These are phyloP conservation scores for Naganishia albida DNA, from an alignment of 1,284 basidiomycete species.

Conservation along the genomic window DNA sequence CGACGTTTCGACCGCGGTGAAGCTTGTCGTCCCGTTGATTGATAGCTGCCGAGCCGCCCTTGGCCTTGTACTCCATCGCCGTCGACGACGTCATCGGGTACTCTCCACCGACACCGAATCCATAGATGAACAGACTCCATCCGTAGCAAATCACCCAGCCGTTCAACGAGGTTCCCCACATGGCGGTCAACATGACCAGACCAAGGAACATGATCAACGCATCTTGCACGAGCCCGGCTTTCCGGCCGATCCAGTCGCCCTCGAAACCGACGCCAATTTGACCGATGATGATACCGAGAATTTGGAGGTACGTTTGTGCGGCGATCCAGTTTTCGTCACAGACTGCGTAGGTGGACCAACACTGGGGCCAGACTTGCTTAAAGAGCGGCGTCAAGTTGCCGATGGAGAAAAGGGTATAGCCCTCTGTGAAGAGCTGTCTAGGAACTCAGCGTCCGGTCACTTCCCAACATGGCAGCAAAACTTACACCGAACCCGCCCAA, in stretches of 20 bases:
- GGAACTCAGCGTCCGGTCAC: no score
- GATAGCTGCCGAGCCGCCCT: conserved; percentile 43
- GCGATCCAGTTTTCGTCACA: conserved; percentile 57
- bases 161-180: conserved; percentile 58
- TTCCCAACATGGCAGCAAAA: background rate
- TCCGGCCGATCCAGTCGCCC: conserved; percentile 61
- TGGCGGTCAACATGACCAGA: conserved; percentile 59
- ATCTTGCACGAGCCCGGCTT: conserved; percentile 57
- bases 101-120: conserved; percentile 58
- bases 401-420: conserved; percentile 58
- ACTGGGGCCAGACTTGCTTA: conserved; percentile 57
- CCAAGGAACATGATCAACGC: conserved; percentile 56
- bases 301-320: conserved; percentile 55
- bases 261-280: conserved; percentile 61
- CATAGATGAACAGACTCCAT: conserved; percentile 58
- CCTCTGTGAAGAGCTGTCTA: conserved; percentile 56
- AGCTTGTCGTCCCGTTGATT: conserved; percentile 58
- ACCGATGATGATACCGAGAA: conserved; percentile 60
- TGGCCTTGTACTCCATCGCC: conserved; percentile 56
- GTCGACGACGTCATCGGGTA: conserved; percentile 62
- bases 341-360: conserved; percentile 56
- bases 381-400: conserved; percentile 58
- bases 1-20: conserved; percentile 60
- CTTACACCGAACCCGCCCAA: conserved; percentile 57
- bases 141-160: conserved; percentile 62